phyloP scores from a whole-genome alignment of 2,329 filamentous ascomycete genomes.

The Hypoxylon sp. region DNA sequence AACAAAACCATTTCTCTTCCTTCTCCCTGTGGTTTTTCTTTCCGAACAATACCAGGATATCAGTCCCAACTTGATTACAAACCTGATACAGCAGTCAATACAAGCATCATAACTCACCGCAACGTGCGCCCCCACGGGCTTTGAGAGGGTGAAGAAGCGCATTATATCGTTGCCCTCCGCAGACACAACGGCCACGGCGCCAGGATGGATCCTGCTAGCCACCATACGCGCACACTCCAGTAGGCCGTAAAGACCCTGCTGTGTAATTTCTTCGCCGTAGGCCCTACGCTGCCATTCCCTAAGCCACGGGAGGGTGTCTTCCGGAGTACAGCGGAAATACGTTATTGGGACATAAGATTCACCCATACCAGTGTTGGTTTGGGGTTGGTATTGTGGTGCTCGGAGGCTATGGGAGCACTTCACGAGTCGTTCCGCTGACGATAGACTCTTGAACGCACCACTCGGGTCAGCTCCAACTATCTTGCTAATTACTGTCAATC shows the following conservation, averaged over 20 bases:
- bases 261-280: no score
- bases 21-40: neutral
- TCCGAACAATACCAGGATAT: conserved; percentile 22
- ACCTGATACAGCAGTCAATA: conserved; percentile 22
- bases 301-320: no score
- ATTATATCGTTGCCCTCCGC: conserved; percentile 1
- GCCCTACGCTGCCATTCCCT: no score
- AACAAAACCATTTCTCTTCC: neutral
- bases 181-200: conserved; percentile 11
- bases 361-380: neutral
- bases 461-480: neutral
- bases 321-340: neutral
- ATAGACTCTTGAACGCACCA: conserved; percentile 12
- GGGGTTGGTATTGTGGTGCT: neutral
- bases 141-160: conserved; percentile 19
- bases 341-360: no score
- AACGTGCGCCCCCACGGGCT: conserved; percentile 25
- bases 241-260: neutral
- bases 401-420: conserved; percentile 13
- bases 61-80: conserved; percentile 23
- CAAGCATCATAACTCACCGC: conserved; percentile 26
- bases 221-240: no score
- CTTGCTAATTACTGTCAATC: no score
- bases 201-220: neutral
- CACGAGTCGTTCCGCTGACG: conserved; percentile 22